Conservation (phyloP, 805 yeast species). For the Pichia ethanolica region DNA sequence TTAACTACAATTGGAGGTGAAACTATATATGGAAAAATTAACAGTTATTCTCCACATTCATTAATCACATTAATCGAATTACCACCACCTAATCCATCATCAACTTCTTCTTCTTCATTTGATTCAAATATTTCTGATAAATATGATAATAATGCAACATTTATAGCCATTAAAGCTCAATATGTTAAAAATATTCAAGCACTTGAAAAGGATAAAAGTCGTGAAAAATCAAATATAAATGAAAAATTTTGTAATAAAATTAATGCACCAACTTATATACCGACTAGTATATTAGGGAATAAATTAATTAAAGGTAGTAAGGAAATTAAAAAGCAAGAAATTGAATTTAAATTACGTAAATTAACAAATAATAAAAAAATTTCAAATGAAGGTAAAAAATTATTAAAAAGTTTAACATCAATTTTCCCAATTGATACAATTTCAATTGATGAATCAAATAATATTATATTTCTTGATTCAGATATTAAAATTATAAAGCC, state of each 20-base stretch:
- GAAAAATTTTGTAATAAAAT: slow-evolving; percentile 18
- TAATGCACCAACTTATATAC: slow-evolving; percentile 17
- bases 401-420: slow-evolving; percentile 20
- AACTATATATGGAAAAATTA: slow-evolving; percentile 52
- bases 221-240: slow-evolving; percentile 12
- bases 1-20: slow-evolving; percentile 43
- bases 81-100: not conserved
- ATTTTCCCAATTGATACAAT: slow-evolving; percentile 28
- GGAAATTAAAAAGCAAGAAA: slow-evolving; percentile 16
- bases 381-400: slow-evolving; percentile 23
- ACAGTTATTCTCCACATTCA: slow-evolving; percentile 48
- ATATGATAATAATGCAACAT: slow-evolving; percentile 17
- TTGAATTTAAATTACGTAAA: slow-evolving; percentile 18
- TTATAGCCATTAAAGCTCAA: slow-evolving; percentile 47
- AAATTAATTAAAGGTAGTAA: slow-evolving; percentile 15
- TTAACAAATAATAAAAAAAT: slow-evolving; percentile 17
- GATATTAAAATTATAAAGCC: slow-evolving; percentile 35
- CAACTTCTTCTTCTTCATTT: not conserved
- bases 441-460: slow-evolving; percentile 28
- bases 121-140: not conserved
- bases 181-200: slow-evolving; percentile 48
- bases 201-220: slow-evolving; percentile 33
- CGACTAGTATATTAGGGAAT: slow-evolving; percentile 13
- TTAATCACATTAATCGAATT: slow-evolving; percentile 25
- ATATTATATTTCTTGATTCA: slow-evolving; percentile 30